Evolutionary conservation across 2,329 filamentous ascomycete genomes (phyloP).

Genomic region (Hymenoscyphus fructigenus): DNA sequence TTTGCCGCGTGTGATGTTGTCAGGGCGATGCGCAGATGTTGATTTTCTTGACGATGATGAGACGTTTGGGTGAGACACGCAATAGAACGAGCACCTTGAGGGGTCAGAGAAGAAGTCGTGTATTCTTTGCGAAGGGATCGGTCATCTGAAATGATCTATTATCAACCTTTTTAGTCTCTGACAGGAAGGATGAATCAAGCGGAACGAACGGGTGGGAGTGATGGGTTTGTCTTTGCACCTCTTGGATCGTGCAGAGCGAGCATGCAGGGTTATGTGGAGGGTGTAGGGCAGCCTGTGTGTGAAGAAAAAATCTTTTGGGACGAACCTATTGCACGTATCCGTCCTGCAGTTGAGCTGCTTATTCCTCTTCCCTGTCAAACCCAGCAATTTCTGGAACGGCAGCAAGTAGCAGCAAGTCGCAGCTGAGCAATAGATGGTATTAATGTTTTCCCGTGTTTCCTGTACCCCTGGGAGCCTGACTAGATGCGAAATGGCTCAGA

Average conservation of each 20-base stretch:
- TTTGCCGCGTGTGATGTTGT: constrained; percentile 8
- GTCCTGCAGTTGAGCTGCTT: constrained; percentile 30
- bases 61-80: background rate
- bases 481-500: constrained; percentile 25
- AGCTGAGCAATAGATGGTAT: constrained; percentile 16
- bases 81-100: constrained; percentile 15
- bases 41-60: background rate
- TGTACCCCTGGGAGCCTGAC: constrained; percentile 24
- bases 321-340: constrained; percentile 39
- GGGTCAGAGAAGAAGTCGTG: constrained; percentile 15
- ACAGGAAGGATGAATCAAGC: constrained; percentile 27
- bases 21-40: background rate
- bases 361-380: constrained; percentile 27
- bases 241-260: constrained; percentile 29
- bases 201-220: constrained; percentile 17
- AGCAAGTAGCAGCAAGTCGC: constrained; percentile 26
- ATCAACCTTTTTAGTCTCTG: constrained; percentile 28
- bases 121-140: constrained; percentile 16
- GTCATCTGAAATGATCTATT: constrained; percentile 31
- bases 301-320: constrained; percentile 28
- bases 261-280: constrained; percentile 17
- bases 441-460: constrained; percentile 28
- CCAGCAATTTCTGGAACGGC: constrained; percentile 31
- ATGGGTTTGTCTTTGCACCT: constrained; percentile 34
- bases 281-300: background rate